Evolutionary conservation across 148 eudicot genomes (phyloP).

Genomic region (Rhododendron kiyosumense): DNA sequence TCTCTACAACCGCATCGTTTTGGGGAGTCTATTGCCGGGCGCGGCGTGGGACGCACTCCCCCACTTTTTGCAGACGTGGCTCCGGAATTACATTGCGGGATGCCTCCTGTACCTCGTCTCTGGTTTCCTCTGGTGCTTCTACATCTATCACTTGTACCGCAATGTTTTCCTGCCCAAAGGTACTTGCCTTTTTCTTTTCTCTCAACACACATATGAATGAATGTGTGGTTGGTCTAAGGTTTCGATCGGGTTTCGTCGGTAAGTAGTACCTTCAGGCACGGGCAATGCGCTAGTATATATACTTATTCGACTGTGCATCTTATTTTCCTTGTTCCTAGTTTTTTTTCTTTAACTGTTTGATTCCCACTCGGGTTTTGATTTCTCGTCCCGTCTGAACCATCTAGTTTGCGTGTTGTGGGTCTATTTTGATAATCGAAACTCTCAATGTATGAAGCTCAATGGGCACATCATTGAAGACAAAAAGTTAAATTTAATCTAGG

Average conservation of each 20-base stretch:
- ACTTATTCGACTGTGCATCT: too few relatives aligned
- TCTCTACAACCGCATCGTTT: conserved; percentile 54
- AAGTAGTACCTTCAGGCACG: background rate
- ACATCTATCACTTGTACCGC: conserved; percentile 74
- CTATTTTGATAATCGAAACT: background rate
- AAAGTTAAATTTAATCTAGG: background rate
- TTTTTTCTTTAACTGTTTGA: background rate
- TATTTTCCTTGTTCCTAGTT: background rate
- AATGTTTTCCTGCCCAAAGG: conserved; percentile 82
- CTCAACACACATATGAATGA: too few relatives aligned
- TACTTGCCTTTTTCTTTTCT: background rate
- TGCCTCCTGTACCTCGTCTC: conserved; percentile 53
- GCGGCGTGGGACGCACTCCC: conserved; percentile 57
- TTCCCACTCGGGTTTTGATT: too few relatives aligned
- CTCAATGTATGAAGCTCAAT: background rate
- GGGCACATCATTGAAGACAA: background rate
- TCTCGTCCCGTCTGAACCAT: background rate
- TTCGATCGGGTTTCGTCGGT: too few relatives aligned
- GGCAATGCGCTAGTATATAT: background rate
- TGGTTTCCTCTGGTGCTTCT: conserved; percentile 76
- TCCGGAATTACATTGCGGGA: conserved; percentile 70
- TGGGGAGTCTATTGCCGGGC: conserved; percentile 47
- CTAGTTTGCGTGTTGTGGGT: background rate
- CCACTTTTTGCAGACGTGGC: conserved; percentile 73
- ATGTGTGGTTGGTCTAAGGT: too few relatives aligned